A percentile compares a stretch with the other conserved stretches of the same genome.
These are phyloP conservation scores for Aspergillus avenaceus DNA, from an alignment of 495 filamentous ascomycete genomes.

Conservation along the genomic window DNA sequence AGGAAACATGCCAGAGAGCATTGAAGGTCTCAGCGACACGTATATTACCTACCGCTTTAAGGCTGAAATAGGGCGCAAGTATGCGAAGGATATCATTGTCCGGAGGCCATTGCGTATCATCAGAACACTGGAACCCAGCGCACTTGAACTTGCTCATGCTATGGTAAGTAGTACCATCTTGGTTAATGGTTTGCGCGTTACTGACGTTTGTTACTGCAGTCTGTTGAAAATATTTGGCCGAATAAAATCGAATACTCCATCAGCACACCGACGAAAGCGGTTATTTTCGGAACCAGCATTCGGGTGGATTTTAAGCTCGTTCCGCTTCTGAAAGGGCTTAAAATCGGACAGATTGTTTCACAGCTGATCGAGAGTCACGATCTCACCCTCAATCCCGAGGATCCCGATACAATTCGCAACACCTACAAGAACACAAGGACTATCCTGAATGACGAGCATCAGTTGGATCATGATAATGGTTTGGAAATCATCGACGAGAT, in stretches of 20 bases:
- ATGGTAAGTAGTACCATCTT: slow-evolving; percentile 53
- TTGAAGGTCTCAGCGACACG: slow-evolving; percentile 78
- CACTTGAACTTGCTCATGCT: slow-evolving; percentile 77
- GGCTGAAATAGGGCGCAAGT: slow-evolving; percentile 76
- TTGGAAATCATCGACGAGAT: slow-evolving; percentile 68
- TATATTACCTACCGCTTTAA: slow-evolving; percentile 86
- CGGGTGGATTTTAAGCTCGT: slow-evolving; percentile 75
- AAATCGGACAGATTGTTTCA: slow-evolving; percentile 70
- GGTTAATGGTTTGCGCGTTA: slow-evolving; percentile 3
- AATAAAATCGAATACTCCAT: slow-evolving; percentile 94
- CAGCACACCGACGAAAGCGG: slow-evolving; percentile 80
- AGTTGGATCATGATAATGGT: slow-evolving; percentile 54
- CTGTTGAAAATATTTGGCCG: slow-evolving; percentile 91
- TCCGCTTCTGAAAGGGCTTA: slow-evolving; percentile 80
- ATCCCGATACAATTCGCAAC: slow-evolving; percentile 46
- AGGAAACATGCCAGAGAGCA: slow-evolving; percentile 75
- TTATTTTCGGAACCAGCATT: slow-evolving; percentile 82
- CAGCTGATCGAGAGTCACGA: slow-evolving; percentile 77
- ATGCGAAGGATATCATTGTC: slow-evolving; percentile 73
- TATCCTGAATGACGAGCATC: slow-evolving; percentile 59
- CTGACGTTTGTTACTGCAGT: slow-evolving; percentile 28
- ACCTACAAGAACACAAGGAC: slow-evolving; percentile 60
- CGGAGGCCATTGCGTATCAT: slow-evolving; percentile 82
- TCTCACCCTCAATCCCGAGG: slow-evolving; percentile 49
- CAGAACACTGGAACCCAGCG: slow-evolving; percentile 74